phyloP scores from a whole-genome alignment of 1,139 yeast species.

The Taphrina wiesneri region DNA sequence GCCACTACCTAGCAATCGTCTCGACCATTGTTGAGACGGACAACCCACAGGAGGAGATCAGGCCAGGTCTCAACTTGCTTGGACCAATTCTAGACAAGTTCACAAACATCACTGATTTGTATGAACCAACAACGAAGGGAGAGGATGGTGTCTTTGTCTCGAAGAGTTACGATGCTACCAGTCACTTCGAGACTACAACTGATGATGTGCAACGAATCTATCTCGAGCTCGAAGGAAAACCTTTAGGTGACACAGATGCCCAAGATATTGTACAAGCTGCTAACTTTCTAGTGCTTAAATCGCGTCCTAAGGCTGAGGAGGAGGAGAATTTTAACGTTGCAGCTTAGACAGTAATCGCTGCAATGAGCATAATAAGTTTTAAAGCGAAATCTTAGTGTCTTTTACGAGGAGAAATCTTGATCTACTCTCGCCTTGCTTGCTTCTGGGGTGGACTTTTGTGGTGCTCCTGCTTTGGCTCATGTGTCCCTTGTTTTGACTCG shows the following conservation, averaged over 20 bases:
- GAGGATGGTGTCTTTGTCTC: slow-evolving; percentile 78
- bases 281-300: slow-evolving; percentile 28
- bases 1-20: slow-evolving; percentile 87
- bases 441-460: no score
- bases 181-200: slow-evolving; percentile 94
- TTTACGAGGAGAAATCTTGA: no score
- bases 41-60: slow-evolving; percentile 86
- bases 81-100: slow-evolving; percentile 77
- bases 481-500: no score
- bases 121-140: slow-evolving; percentile 86
- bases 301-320: slow-evolving; percentile 31
- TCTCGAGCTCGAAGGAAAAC: slow-evolving; percentile 75
- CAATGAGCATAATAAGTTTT: no score
- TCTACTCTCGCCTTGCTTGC: no score
- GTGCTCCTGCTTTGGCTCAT: no score
- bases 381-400: no score
- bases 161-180: slow-evolving; percentile 85
- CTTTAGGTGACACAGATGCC: slow-evolving; percentile 7
- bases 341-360: no score
- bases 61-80: slow-evolving; percentile 88
- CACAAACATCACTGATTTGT: slow-evolving; percentile 91
- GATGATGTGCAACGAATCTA: slow-evolving; percentile 95
- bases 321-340: slow-evolving; percentile 31
- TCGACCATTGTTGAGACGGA: slow-evolving; percentile 95
- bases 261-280: no score